These are phyloP conservation scores for Halenospora varia DNA, from an alignment of 495 filamentous ascomycete genomes.

Conservation along the genomic window DNA sequence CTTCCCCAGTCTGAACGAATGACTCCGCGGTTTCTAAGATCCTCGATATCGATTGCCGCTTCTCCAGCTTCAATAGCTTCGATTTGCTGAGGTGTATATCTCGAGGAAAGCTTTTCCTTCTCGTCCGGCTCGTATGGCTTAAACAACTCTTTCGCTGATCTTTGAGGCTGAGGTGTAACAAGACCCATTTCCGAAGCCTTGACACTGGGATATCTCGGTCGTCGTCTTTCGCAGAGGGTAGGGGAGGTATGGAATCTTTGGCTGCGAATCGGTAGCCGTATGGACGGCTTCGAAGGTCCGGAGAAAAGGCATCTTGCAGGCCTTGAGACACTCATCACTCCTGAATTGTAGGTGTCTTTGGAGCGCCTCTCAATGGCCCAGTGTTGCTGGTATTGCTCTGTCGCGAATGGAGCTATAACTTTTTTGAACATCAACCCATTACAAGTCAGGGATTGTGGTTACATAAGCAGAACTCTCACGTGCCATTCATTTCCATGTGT, in stretches of 20 bases:
- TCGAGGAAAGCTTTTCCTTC: slow-evolving; percentile 52
- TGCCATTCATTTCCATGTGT: too few relatives aligned
- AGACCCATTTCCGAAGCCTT: slow-evolving; percentile 29
- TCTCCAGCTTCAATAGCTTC: slow-evolving; percentile 85
- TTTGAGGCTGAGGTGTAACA: slow-evolving; percentile 17
- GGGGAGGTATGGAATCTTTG: slow-evolving; percentile 51
- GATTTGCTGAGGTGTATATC: slow-evolving; percentile 78
- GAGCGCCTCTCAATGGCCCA: slow-evolving; percentile 13
- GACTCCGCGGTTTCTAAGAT: slow-evolving; percentile 68
- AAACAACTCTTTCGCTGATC: slow-evolving; percentile 41
- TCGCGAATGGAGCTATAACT: neutral
- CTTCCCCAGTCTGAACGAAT: slow-evolving; percentile 66
- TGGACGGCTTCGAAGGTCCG: slow-evolving; percentile 39
- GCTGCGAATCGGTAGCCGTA: slow-evolving; percentile 40
- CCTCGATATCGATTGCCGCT: slow-evolving; percentile 68
- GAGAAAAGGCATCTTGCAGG: slow-evolving; percentile 56
- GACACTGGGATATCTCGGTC: slow-evolving; percentile 31
- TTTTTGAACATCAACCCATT: neutral
- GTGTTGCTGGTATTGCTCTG: slow-evolving; percentile 7
- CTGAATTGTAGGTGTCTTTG: slow-evolving; percentile 5
- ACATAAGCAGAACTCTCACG: too few relatives aligned
- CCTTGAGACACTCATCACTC: slow-evolving; percentile 53
- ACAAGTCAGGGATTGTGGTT: too few relatives aligned
- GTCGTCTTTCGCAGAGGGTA: slow-evolving; percentile 27
- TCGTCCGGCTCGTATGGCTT: slow-evolving; percentile 66